Base-by-base conservation (phyloP, 257 asterid genomes). In the Verbascum thapsus region DNA sequence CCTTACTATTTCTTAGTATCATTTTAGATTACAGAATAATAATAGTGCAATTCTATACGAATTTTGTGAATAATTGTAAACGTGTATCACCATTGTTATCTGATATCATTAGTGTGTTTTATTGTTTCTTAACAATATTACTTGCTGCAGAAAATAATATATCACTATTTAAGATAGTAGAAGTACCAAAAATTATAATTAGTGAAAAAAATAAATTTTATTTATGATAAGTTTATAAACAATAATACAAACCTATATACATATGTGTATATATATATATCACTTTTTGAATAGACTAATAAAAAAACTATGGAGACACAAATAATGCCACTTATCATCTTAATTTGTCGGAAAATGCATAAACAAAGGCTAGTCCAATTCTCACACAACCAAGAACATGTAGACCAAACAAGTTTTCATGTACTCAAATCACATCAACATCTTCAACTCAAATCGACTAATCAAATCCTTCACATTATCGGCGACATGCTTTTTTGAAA, bases 401-500 rank as follows among this genome's bases (percentile, higher is more conserved):
- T 26, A 7, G 48, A 40, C 6, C 53, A 12, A 44, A 51, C 17
- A 32, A 40, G 37, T 7, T 8, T 1, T 2, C 10, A 59, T 59
- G 39, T 35, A 1, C 22, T 39, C 22, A 13, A 10, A 6, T 4
- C 35, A n/a, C 9, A 52, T 15, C 22, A 45, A 45, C 51, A 45
- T 19, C 40, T 35, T 37, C 69, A 43, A 53, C 56, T 52, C 44
- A 52, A 58, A 69, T 43, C 44, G 48, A 42, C 47, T 8, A 19
- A 62, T 5, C n/a, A 3, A 53, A 37, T 51, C 35, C 37, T 37
- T 42, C 17, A 34, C 34, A 41, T 26, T 53, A 17, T 54, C 23
- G 23, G 68, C 22, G 11, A 44, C 20, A 15, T 48, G 67, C 66
- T 44, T 52, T 49, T 63, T 50, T 32, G 10, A 20, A 58, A 37